Base-by-base conservation (phyloP, 331 rosid genomes). In the Malus hybrid region DNA sequence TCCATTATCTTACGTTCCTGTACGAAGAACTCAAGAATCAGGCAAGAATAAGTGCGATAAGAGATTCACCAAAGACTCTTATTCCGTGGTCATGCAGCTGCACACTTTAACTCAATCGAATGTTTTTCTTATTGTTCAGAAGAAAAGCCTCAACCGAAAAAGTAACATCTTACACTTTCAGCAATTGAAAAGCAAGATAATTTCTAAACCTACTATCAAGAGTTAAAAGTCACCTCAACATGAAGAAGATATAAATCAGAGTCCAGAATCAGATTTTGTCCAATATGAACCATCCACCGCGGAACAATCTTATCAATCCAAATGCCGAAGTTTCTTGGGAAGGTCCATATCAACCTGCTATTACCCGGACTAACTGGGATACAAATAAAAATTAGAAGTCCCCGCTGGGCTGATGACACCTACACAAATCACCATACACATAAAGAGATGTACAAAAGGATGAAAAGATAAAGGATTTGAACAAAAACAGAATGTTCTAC, bases 181-280 rank as follows among this genome's bases (percentile, higher is more conserved):
- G 28, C 34, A 22, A 13, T 10, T 22, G 67, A 34, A 42, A 6
- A 22, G 13, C 42, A 73, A 48, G 60, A 33, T 0, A 22, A 57
- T 70, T 55, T 24, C 22, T 29, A 54, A 68, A 22, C 42, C 10
- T 22, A 46, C 22, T 1, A 16, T 3, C 70, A 31, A 61, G 76
- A 79, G 33, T 42, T 20, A 70, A 70, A 74, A 80, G 22, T 78
- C 82, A 93, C 98, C 98, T 93, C 95, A 76, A 93, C 68, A 77
- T 94, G 99, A 78, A 94, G 97, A 79, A 94, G 93, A 80, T 91
- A 87, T 69, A 94, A 84, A 85, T 94, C 99, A 13, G 99, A 94
- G 87, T 94, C 99, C 68, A 94, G 82, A 76, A 94, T 69, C 73
- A 90, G 86, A 88, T 90, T 94, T 82, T 88, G 97, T 76, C 90